phyloP scores from a whole-genome alignment of 257 asterid genomes.

The Euphrasia confusa region DNA sequence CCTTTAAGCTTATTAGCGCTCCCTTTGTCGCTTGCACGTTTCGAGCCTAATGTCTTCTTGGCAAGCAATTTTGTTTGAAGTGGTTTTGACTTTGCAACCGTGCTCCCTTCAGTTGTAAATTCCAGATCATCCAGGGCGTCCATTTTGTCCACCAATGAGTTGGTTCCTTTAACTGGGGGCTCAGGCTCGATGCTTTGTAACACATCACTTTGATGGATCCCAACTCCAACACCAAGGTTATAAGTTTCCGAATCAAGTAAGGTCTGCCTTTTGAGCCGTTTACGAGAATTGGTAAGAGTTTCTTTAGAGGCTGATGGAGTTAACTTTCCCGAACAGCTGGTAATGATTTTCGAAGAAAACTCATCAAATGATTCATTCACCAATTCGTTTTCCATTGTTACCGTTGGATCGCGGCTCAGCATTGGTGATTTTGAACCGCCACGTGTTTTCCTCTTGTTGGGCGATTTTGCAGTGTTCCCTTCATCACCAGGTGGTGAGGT shows the following conservation, averaged over 20 bases:
- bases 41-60: conserved; percentile 52
- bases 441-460: conserved; percentile 38
- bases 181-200: conserved; percentile 29
- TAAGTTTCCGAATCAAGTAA: conserved; percentile 27
- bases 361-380: conserved; percentile 24
- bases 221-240: conserved; percentile 26
- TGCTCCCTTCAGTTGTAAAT: conserved; percentile 28
- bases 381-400: conserved; percentile 26
- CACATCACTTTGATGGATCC: conserved; percentile 26
- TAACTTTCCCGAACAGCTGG: conserved; percentile 22
- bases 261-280: conserved; percentile 28
- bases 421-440: conserved; percentile 37
- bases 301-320: conserved; percentile 30
- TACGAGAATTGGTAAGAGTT: conserved; percentile 25
- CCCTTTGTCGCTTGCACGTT: conserved; percentile 37
- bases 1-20: conserved; percentile 40
- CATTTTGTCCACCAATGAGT: conserved; percentile 22
- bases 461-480: conserved; percentile 28
- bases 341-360: conserved; percentile 28
- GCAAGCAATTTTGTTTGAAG: conserved; percentile 38
- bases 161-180: conserved; percentile 26
- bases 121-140: conserved; percentile 28
- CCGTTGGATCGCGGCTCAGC: conserved; percentile 24
- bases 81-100: conserved; percentile 32
- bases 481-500: conserved; percentile 27